These are phyloP conservation scores for Asterophora parasitica DNA, from an alignment of 768 basidiomycete species.

Conservation along the genomic window DNA sequence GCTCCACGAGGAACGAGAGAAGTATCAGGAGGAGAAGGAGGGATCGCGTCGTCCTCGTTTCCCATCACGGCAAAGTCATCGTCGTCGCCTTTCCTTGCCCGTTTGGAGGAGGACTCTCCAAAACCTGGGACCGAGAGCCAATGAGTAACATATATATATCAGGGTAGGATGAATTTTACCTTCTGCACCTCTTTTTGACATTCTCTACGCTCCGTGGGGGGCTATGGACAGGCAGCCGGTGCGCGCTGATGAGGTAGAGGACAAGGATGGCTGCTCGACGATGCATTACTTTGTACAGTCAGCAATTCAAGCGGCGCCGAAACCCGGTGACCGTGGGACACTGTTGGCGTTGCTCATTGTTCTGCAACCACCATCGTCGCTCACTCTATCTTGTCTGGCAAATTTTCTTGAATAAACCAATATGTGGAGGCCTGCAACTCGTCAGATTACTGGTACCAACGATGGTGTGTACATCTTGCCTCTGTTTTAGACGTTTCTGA, in stretches of 20 bases:
- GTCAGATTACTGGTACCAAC: constrained; percentile 89
- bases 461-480: constrained; percentile 57
- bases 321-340: constrained; percentile 18
- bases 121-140: constrained; percentile 11
- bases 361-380: constrained; percentile 27
- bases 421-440: constrained; percentile 89
- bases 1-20: constrained; percentile 61
- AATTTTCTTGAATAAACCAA: constrained; percentile 33
- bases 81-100: constrained; percentile 41
- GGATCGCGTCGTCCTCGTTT: constrained; percentile 54
- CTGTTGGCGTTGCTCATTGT: constrained; percentile 22
- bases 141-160: not conserved
- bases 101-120: constrained; percentile 34
- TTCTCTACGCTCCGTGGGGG: constrained; percentile 3
- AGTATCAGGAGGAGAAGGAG: constrained; percentile 48
- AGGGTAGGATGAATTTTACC: constrained; percentile 22
- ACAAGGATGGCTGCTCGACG: not conserved
- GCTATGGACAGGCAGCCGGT: not conserved
- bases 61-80: constrained; percentile 57
- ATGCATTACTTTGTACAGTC: constrained; percentile 16
- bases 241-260: not conserved
- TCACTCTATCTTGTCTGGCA: constrained; percentile 19
- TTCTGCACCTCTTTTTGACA: constrained; percentile 40
- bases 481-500: constrained; percentile 8
- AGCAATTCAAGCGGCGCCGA: constrained; percentile 32